A percentile compares a stretch with the other conserved stretches of the same genome.
Conservation (phyloP, 1,284 basidiomycete species). For the Cutaneotrichosporon dermatis region DNA sequence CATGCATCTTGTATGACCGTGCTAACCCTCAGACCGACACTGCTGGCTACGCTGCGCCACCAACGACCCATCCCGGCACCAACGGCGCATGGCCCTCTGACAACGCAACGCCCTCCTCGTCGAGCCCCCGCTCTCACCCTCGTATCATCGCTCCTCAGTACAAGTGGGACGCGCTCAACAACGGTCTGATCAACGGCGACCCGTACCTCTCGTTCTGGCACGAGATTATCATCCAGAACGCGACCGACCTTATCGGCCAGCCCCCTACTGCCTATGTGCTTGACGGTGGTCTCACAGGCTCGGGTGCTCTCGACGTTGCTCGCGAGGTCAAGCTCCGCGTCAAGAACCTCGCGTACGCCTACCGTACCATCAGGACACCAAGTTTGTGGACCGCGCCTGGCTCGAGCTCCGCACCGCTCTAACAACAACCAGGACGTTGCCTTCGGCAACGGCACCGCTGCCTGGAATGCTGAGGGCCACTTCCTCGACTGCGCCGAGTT, state of each 20-base stretch:
- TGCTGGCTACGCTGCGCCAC: conserved; percentile 69
- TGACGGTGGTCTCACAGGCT: conserved; percentile 65
- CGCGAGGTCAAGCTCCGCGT: conserved; percentile 84
- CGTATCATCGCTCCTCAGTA: conserved; percentile 88
- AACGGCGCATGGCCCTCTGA: conserved; percentile 70
- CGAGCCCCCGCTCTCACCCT: conserved; percentile 68
- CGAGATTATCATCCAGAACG: conserved; percentile 85
- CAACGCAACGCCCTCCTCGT: conserved; percentile 61
- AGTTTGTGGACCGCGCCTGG: conserved; percentile 76
- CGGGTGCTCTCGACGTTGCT: conserved; percentile 89
- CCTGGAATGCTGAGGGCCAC: conserved; percentile 74
- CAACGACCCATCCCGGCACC: conserved; percentile 55
- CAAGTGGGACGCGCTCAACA: conserved; percentile 79
- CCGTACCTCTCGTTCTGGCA: conserved; percentile 89
- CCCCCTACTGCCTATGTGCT: conserved; percentile 66
- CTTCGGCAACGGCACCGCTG: conserved; percentile 60
- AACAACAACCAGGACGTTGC: conserved; percentile 44
- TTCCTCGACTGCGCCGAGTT: conserved; percentile 95
- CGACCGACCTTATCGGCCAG: conserved; percentile 61
- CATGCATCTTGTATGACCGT: not conserved
- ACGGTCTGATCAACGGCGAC: conserved; percentile 69
- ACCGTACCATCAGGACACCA: conserved; percentile 81
- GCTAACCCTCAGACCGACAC: conserved; percentile 63
- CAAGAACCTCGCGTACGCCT: conserved; percentile 90
- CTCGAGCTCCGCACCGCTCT: conserved; percentile 59